A percentile compares a stretch with the other conserved stretches of the same genome.
These are phyloP conservation scores for Vitis rupestris DNA, from an alignment of 164 flowering plant genomes.

Conservation along the genomic window DNA sequence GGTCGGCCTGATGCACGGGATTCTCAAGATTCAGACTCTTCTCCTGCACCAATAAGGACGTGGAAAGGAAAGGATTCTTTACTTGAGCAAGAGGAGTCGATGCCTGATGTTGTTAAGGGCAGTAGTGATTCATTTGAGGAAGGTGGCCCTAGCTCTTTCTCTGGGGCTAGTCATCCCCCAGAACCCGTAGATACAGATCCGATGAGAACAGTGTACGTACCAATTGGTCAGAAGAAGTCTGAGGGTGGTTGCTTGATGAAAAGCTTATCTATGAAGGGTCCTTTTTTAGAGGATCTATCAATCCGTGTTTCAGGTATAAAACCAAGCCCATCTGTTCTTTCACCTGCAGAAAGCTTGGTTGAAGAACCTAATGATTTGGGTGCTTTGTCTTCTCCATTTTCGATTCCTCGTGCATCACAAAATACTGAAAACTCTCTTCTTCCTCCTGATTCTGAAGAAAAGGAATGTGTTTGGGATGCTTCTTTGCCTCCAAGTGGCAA, in stretches of 20 bases:
- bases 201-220: conserved; percentile 64
- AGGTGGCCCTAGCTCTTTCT: conserved; percentile 52
- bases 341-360: conserved; percentile 56
- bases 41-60: conserved; percentile 26
- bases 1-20: conserved; percentile 21
- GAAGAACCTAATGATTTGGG: conserved; percentile 62
- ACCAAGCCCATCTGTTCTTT: conserved; percentile 34
- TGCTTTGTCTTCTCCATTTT: conserved; percentile 44
- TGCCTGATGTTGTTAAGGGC: conserved; percentile 42
- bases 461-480: conserved; percentile 93
- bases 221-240: conserved; percentile 56
- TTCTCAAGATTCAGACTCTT: conserved; percentile 22
- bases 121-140: conserved; percentile 60
- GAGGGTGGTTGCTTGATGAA: conserved; percentile 59
- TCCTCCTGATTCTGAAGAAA: conserved; percentile 64
- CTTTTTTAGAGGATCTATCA: conserved; percentile 62
- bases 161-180: conserved; percentile 86
- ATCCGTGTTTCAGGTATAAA: conserved; percentile 44
- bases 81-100: conserved; percentile 41
- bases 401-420: conserved; percentile 55
- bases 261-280: conserved; percentile 70
- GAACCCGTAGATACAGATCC: conserved; percentile 79
- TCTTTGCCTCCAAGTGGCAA: conserved; percentile 95
- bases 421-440: conserved; percentile 47
- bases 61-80: conserved; percentile 59